A percentile compares a stretch with the other conserved stretches of the same genome.
These are phyloP conservation scores for Cladorrhinum sp. DNA, from an alignment of 2,329 filamentous ascomycete genomes.

Conservation along the genomic window DNA sequence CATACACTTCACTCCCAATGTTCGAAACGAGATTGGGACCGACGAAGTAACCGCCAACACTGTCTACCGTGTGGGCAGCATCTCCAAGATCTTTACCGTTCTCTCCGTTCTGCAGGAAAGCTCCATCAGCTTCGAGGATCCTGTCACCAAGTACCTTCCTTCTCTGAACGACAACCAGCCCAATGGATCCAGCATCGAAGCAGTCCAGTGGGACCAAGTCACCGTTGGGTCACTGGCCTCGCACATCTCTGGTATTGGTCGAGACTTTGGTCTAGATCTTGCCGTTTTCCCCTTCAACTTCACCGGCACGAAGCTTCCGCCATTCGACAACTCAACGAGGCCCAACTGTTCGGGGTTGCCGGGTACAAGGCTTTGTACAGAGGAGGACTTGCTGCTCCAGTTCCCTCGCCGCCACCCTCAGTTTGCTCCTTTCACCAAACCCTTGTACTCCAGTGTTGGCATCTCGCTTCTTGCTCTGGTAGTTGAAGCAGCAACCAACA, in stretches of 20 bases:
- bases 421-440: slow-evolving; percentile 1
- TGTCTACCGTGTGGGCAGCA: slow-evolving; percentile 37
- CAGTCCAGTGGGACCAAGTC: slow-evolving; percentile 45
- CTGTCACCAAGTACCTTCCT: slow-evolving; percentile 45
- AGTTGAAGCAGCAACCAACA: not conserved
- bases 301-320: not conserved
- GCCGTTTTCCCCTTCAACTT: not conserved
- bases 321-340: not conserved
- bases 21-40: slow-evolving; percentile 30
- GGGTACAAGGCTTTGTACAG: not conserved
- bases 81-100: slow-evolving; percentile 36
- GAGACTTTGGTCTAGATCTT: slow-evolving; percentile 4
- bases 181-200: slow-evolving; percentile 29
- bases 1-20: slow-evolving; percentile 39
- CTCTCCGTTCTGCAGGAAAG: slow-evolving; percentile 33
- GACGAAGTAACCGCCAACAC: slow-evolving; percentile 32
- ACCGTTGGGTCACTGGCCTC: slow-evolving; percentile 45
- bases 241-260: slow-evolving; percentile 14
- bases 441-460: slow-evolving; percentile 5
- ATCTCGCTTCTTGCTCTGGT: slow-evolving; percentile 1
- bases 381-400: not conserved
- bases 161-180: slow-evolving; percentile 30
- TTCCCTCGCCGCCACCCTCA: not conserved
- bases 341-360: not conserved
- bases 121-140: slow-evolving; percentile 37